A percentile compares a stretch with the other conserved stretches of the same genome.
phyloP scores from a whole-genome alignment of 495 filamentous ascomycete species.

The Tuber magnatum region DNA sequence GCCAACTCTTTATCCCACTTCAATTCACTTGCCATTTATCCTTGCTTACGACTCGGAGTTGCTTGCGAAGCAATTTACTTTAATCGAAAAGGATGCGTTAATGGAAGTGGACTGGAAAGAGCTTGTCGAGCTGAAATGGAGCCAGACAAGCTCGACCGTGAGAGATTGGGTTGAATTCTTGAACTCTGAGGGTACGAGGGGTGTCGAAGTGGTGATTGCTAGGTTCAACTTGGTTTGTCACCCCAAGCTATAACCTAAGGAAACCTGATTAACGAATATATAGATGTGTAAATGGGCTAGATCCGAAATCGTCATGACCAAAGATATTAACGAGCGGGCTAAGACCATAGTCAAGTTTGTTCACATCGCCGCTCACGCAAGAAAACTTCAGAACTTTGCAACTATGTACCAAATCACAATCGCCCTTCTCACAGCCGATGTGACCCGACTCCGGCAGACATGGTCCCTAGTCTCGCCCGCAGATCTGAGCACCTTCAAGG shows the following conservation, averaged over 20 bases:
- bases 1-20: conserved; percentile 27
- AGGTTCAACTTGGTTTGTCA: conserved; percentile 69
- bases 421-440: conserved; percentile 76
- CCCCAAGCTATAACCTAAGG: neutral
- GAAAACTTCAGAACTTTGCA: conserved; percentile 85
- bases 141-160: conserved; percentile 54
- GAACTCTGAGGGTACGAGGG: conserved; percentile 67
- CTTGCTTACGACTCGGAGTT: conserved; percentile 83
- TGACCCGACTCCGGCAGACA: conserved; percentile 65
- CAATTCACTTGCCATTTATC: conserved; percentile 80
- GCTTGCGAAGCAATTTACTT: conserved; percentile 86
- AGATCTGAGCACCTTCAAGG: conserved; percentile 65
- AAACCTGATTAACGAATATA: conserved; percentile 10
- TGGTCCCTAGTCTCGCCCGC: conserved; percentile 68
- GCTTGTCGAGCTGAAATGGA: conserved; percentile 89
- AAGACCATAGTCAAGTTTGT: conserved; percentile 83
- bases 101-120: conserved; percentile 98
- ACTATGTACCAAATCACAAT: conserved; percentile 94
- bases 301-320: conserved; percentile 82
- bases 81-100: conserved; percentile 92
- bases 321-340: conserved; percentile 71
- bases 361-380: conserved; percentile 79
- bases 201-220: conserved; percentile 91
- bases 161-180: conserved; percentile 92
- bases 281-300: conserved; percentile 90